Conservation (phyloP, 1,139 yeast genomes). For the Magnusiomyces suaveolens region DNA sequence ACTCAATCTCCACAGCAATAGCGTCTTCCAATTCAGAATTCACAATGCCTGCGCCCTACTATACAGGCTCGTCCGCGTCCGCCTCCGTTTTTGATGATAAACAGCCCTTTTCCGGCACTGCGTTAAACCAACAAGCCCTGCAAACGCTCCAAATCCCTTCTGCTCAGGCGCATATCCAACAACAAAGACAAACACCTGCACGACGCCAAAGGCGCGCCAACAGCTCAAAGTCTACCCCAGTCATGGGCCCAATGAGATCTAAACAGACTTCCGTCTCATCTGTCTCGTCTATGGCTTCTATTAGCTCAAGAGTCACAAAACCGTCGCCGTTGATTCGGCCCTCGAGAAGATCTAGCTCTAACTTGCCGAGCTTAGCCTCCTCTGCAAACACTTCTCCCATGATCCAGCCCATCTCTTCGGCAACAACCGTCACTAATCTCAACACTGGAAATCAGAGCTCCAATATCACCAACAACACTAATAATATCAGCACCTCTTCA, state of each 20-base stretch:
- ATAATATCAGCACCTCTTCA: conserved; percentile 21
- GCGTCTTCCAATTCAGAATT: conserved; percentile 22
- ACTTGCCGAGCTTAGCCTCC: conserved; percentile 10
- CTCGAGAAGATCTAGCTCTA: conserved; percentile 14
- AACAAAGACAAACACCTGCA: conserved; percentile 8
- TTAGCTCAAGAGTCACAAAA: conserved; percentile 17
- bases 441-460: conserved; percentile 13
- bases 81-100: conserved; percentile 53
- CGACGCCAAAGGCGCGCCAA: conserved; percentile 4
- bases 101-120: conserved; percentile 19
- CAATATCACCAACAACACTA: conserved; percentile 1
- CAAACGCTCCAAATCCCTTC: conserved; percentile 7
- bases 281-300: neutral
- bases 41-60: conserved; percentile 29
- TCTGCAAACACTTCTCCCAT: conserved; percentile 17
- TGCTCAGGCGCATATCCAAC: conserved; percentile 8
- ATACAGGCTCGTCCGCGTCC: conserved; percentile 37
- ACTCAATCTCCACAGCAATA: conserved; percentile 25
- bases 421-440: conserved; percentile 16
- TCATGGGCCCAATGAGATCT: conserved; percentile 11
- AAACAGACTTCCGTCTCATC: conserved; percentile 10
- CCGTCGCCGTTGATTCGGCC: conserved; percentile 21
- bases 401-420: conserved; percentile 12
- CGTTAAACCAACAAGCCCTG: conserved; percentile 8
- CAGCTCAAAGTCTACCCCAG: conserved; percentile 11